Evolutionary conservation across 371 early-diverging fungal species (phyloP).

Genomic region (Rhizopus microsporus): DNA sequence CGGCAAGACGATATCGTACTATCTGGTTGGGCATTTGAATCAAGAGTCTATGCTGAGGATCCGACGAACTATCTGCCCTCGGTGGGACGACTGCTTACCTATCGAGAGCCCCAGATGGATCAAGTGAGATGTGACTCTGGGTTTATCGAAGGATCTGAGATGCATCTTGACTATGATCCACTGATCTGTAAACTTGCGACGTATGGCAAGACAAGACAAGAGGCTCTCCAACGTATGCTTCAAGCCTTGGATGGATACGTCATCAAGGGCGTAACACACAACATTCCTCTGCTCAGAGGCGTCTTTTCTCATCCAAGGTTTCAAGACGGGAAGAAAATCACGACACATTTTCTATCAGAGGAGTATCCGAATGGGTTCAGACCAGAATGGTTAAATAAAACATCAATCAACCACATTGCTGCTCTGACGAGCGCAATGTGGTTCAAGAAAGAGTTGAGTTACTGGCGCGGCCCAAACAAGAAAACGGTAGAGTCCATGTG

Average conservation of each 20-base stretch:
- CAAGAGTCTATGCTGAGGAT: slow-evolving; percentile 91
- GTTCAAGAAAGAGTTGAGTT: slow-evolving; percentile 61
- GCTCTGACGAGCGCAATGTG: slow-evolving; percentile 69
- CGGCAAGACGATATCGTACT: slow-evolving; percentile 63
- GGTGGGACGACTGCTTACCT: slow-evolving; percentile 71
- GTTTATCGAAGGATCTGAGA: slow-evolving; percentile 76
- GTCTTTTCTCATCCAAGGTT: slow-evolving; percentile 84
- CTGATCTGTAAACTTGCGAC: slow-evolving; percentile 90
- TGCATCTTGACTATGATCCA: slow-evolving; percentile 84
- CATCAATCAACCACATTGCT: slow-evolving; percentile 58
- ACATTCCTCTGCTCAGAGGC: slow-evolving; percentile 90
- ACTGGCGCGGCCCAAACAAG: slow-evolving; percentile 13
- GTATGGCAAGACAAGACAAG: slow-evolving; percentile 77
- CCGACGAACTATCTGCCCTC: slow-evolving; percentile 88
- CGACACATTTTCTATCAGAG: slow-evolving; percentile 89
- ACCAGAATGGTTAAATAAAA: slow-evolving; percentile 61
- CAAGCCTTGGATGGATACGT: slow-evolving; percentile 88
- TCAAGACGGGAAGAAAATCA: slow-evolving; percentile 67
- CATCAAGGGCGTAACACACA: slow-evolving; percentile 94
- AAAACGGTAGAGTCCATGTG: slow-evolving; percentile 54
- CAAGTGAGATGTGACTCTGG: slow-evolving; percentile 47
- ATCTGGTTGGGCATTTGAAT: slow-evolving; percentile 85
- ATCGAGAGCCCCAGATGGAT: slow-evolving; percentile 27
- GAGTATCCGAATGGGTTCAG: slow-evolving; percentile 92
- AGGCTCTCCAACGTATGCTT: slow-evolving; percentile 77